Conservation (phyloP, 768 basidiomycete species). For the Serendipita vermifera region DNA sequence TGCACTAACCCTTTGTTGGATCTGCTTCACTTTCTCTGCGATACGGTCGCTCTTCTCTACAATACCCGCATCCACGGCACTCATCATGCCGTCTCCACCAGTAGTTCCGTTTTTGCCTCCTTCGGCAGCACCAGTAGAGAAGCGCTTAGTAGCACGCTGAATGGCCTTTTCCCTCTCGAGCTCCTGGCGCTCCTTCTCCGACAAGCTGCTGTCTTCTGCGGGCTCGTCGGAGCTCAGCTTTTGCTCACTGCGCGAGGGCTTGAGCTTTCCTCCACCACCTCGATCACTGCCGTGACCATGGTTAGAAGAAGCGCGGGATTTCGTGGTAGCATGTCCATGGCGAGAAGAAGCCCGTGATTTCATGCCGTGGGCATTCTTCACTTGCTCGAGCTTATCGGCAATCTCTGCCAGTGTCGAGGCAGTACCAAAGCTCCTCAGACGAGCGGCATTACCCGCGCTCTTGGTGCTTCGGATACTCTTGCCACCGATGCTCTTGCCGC, state of each 20-base stretch:
- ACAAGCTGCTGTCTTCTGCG: slow-evolving; percentile 36
- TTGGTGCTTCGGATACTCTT: too few species aligned
- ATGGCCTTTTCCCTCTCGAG: slow-evolving; percentile 10
- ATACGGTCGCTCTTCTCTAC: slow-evolving; percentile 77
- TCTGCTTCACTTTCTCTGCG: slow-evolving; percentile 73
- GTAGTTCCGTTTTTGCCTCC: slow-evolving; percentile 40
- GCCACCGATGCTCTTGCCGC: too few species aligned
- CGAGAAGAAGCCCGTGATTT: not conserved
- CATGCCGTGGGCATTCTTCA: not conserved
- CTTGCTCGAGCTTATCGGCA: slow-evolving; percentile 9
- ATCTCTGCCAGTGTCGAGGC: slow-evolving; percentile 67
- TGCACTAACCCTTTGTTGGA: slow-evolving; percentile 73
- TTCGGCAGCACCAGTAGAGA: slow-evolving; percentile 37
- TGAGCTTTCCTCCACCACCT: not conserved
- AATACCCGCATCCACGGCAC: slow-evolving; percentile 76
- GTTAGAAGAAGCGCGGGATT: not conserved
- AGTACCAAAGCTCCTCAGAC: slow-evolving; percentile 58
- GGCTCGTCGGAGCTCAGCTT: slow-evolving; percentile 36
- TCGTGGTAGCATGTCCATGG: not conserved
- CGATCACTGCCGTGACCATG: slow-evolving; percentile 2
- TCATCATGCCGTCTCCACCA: slow-evolving; percentile 57
- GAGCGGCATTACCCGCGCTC: slow-evolving; percentile 24
- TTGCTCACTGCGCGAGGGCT: slow-evolving; percentile 23
- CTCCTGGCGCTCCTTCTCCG: slow-evolving; percentile 28
- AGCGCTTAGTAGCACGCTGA: slow-evolving; percentile 42